Percentiles rank a stretch among this genome's conserved stretches.
These are phyloP conservation scores for Aspergillus novoparasiticus DNA, from an alignment of 2,329 filamentous ascomycete species.

Conservation along the genomic window DNA sequence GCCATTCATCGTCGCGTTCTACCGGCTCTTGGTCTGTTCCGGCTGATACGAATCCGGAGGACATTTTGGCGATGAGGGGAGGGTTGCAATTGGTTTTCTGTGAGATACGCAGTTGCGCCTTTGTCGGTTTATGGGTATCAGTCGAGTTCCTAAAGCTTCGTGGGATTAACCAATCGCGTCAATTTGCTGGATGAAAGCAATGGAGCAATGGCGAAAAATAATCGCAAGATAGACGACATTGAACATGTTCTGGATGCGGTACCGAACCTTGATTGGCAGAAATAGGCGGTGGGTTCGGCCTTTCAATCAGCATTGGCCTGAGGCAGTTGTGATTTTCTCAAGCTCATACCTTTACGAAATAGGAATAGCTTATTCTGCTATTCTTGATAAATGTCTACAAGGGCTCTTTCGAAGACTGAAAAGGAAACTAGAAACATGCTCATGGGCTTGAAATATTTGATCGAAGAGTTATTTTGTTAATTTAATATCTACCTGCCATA, in stretches of 20 bases:
- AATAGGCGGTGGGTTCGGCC: constrained; percentile 8
- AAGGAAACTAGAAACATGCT: background rate
- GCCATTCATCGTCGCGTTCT: constrained; percentile 48
- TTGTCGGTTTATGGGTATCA: background rate
- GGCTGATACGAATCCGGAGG: constrained; percentile 49
- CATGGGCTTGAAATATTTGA: accelerated
- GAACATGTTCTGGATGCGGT: background rate
- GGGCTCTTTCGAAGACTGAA: too few relatives aligned
- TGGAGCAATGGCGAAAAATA: background rate
- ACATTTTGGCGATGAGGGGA: constrained; percentile 35
- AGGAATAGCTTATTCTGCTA: too few relatives aligned
- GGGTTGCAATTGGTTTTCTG: too few relatives aligned
- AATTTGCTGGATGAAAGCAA: background rate
- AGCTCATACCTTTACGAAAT: too few relatives aligned
- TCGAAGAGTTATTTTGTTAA: background rate
- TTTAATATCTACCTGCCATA: background rate
- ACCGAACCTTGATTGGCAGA: constrained; percentile 13
- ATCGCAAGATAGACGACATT: too few relatives aligned
- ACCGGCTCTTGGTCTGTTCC: constrained; percentile 45
- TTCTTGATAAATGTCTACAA: background rate
- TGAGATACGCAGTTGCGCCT: too few relatives aligned
- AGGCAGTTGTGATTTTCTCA: background rate
- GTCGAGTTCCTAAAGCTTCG: background rate
- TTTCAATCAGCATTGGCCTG: background rate
- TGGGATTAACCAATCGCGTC: background rate